Conservation (phyloP, 345 rosid species). For the Tarenaya hassleriana region DNA sequence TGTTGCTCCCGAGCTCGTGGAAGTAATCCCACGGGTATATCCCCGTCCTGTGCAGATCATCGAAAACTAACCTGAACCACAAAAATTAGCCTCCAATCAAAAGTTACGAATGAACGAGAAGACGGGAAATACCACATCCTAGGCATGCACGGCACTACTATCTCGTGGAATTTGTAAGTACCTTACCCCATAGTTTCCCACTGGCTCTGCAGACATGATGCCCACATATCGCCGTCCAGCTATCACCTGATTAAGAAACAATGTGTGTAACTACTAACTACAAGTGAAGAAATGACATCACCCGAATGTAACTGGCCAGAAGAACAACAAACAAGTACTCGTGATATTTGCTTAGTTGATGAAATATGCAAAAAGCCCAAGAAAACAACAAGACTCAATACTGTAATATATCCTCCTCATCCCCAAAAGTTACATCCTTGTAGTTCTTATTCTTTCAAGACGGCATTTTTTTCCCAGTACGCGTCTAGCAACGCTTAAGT, state of each 20-base stretch:
- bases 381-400: background rate
- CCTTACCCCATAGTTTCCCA: slow-evolving; percentile 97
- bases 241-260: slow-evolving; percentile 52
- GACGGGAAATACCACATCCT: background rate
- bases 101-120: background rate
- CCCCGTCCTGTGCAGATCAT: slow-evolving; percentile 93
- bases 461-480: background rate
- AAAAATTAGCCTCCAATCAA: background rate
- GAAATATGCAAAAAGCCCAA: no score
- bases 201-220: slow-evolving; percentile 88
- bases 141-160: background rate
- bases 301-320: no score
- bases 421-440: no score
- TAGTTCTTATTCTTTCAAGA: background rate
- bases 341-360: no score
- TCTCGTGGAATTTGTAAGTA: slow-evolving; percentile 23
- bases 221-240: slow-evolving; percentile 85
- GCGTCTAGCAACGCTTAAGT: background rate
- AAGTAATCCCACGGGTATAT: slow-evolving; percentile 89
- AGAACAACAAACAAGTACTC: no score
- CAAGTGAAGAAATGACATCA: no score
- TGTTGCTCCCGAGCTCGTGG: slow-evolving; percentile 72
- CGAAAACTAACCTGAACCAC: slow-evolving; percentile 65
- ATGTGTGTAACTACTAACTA: no score
- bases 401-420: no score